Percentiles rank a stretch among this genome's conserved stretches.
These are phyloP conservation scores for Tetrahymena malaccensis DNA, from an alignment of 73 alveolate genomes.

Conservation along the genomic window DNA sequence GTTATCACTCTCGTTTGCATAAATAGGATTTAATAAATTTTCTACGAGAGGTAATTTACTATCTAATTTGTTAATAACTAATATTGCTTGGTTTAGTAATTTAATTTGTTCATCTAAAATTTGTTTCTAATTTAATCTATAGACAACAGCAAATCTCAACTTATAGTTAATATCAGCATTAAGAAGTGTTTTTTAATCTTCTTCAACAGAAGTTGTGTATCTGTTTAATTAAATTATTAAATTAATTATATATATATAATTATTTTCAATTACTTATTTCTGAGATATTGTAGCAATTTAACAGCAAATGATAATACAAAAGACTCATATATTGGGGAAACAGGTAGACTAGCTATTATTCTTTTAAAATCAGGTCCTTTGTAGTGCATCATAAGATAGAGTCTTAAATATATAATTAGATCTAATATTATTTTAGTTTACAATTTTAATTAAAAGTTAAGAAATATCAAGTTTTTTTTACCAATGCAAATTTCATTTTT, in stretches of 20 bases:
- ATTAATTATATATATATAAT: too few relatives aligned
- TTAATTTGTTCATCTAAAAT: not conserved
- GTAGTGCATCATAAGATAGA: constrained; percentile 27
- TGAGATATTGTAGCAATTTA: not conserved
- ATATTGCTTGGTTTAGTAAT: not conserved
- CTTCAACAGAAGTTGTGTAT: not conserved
- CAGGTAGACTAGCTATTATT: constrained; percentile 15
- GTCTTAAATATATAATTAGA: constrained; percentile 26
- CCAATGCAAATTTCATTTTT: constrained; percentile 9
- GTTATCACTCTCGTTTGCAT: not conserved
- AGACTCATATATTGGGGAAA: constrained; percentile 18
- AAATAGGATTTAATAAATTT: not conserved
- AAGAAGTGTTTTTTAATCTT: not conserved
- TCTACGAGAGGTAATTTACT: not conserved
- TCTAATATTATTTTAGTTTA: not conserved
- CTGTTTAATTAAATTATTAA: not conserved
- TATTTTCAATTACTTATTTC: constrained; percentile 2
- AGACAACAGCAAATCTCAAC: not conserved
- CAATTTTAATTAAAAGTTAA: too few relatives aligned
- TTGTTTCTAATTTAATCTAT: not conserved
- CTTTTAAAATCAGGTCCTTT: not conserved
- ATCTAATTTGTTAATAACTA: not conserved
- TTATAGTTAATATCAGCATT: not conserved
- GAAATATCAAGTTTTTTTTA: too few relatives aligned
- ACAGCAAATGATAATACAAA: constrained; percentile 19